Percentiles rank a stretch among this genome's conserved stretches.
phyloP scores from a whole-genome alignment of 306 rosid species.

The Pterocarpus santalinus region DNA sequence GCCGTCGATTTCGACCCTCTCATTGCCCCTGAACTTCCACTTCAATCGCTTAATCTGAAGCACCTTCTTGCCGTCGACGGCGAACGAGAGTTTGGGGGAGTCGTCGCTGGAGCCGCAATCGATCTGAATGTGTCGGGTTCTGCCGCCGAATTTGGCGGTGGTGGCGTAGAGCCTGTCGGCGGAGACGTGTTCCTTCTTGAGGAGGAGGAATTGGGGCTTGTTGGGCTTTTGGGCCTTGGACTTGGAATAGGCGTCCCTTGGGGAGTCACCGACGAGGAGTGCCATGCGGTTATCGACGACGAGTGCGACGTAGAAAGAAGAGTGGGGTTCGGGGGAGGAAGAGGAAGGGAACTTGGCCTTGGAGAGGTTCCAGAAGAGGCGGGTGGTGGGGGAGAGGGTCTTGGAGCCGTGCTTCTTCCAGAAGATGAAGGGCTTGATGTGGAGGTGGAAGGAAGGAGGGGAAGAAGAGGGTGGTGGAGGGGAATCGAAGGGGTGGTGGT shows the following conservation, averaged over 20 bases:
- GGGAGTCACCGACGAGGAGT: constrained; percentile 74
- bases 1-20: constrained; percentile 73
- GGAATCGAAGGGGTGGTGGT: constrained; percentile 66
- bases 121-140: constrained; percentile 66
- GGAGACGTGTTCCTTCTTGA: constrained; percentile 76
- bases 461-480: constrained; percentile 52
- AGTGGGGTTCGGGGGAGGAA: constrained; percentile 58
- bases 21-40: constrained; percentile 89
- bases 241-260: constrained; percentile 65
- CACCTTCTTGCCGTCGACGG: constrained; percentile 48
- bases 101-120: constrained; percentile 58
- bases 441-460: constrained; percentile 60
- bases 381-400: constrained; percentile 59
- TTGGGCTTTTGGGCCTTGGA: constrained; percentile 55
- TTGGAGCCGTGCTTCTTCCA: constrained; percentile 85
- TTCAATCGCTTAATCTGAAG: constrained; percentile 52
- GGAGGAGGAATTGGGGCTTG: constrained; percentile 54
- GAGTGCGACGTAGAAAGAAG: constrained; percentile 77
- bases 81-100: constrained; percentile 47
- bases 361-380: constrained; percentile 80
- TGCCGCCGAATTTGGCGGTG: constrained; percentile 70
- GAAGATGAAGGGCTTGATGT: constrained; percentile 75
- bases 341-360: constrained; percentile 55
- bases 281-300: constrained; percentile 68
- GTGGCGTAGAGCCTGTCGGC: constrained; percentile 73